Percentiles rank a stretch among this genome's conserved stretches.
These are phyloP conservation scores for Galerina marginata DNA, from an alignment of 768 basidiomycete genomes.

Conservation along the genomic window DNA sequence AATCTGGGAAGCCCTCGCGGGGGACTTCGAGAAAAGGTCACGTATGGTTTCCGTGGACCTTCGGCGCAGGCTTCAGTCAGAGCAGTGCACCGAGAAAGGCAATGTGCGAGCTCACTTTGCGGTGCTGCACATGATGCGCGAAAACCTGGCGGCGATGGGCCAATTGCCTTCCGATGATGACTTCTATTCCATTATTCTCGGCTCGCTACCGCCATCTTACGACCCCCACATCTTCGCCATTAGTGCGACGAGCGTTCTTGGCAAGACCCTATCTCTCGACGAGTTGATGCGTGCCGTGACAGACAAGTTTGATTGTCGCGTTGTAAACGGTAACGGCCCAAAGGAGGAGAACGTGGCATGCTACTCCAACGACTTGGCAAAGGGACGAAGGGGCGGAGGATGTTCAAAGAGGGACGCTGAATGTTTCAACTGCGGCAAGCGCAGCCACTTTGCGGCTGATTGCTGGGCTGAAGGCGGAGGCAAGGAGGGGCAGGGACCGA, in stretches of 20 bases:
- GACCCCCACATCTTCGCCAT: constrained; percentile 35
- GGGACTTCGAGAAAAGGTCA: constrained; percentile 31
- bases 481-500: constrained; percentile 37
- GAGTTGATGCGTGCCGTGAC: constrained; percentile 26
- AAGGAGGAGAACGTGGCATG: constrained; percentile 33
- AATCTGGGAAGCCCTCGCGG: constrained; percentile 35
- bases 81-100: constrained; percentile 33
- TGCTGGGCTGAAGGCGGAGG: constrained; percentile 45
- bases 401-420: background rate
- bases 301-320: constrained; percentile 32
- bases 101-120: constrained; percentile 37
- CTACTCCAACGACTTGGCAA: constrained; percentile 10
- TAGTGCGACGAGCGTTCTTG: constrained; percentile 26
- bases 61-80: constrained; percentile 27
- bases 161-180: constrained; percentile 33
- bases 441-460: constrained; percentile 33
- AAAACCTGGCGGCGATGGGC: constrained; percentile 40
- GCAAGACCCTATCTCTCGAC: constrained; percentile 25
- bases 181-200: constrained; percentile 37
- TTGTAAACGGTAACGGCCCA: constrained; percentile 20
- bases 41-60: constrained; percentile 35
- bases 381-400: constrained; percentile 13
- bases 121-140: constrained; percentile 30
- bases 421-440: constrained; percentile 19
- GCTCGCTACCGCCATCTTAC: constrained; percentile 41